Evolutionary conservation across 164 flowering plant species (phyloP).

Genomic region (Hamamelis virginiana): DNA sequence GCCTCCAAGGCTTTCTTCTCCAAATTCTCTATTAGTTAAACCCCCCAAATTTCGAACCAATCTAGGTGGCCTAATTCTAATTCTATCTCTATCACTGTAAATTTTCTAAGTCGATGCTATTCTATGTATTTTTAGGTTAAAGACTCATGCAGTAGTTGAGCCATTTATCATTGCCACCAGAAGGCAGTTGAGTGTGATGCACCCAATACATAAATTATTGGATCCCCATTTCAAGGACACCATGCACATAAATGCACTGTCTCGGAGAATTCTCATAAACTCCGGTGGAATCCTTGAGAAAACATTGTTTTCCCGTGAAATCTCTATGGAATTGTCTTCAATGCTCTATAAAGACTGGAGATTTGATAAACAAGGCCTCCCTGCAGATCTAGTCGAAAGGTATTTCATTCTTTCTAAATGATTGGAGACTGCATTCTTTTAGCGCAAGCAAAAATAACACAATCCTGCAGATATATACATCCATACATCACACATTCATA

Average conservation of each 20-base stretch:
- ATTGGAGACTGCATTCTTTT: not conserved
- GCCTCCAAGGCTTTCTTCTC: no score
- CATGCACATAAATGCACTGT: conserved; percentile 67
- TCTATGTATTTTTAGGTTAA: conserved; percentile 37
- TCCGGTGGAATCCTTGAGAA: conserved; percentile 59
- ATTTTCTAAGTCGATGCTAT: not conserved
- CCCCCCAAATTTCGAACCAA: no score
- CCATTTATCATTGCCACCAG: conserved; percentile 71
- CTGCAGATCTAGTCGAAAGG: conserved; percentile 71
- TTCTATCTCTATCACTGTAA: no score
- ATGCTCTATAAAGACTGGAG: conserved; percentile 54
- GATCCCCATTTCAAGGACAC: conserved; percentile 76
- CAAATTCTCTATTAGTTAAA: no score
- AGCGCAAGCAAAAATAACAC: not conserved
- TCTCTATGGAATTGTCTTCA: conserved; percentile 56
- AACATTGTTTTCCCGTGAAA: conserved; percentile 41
- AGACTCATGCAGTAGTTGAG: conserved; percentile 63
- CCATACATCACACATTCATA: no score
- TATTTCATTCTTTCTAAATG: conserved; percentile 13
- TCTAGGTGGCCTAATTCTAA: no score
- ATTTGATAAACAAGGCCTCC: conserved; percentile 64
- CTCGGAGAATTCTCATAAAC: conserved; percentile 45
- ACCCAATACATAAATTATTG: conserved; percentile 59
- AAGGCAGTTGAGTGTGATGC: conserved; percentile 71
- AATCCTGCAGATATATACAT: not conserved